Conservation (phyloP, 2,329 filamentous ascomycete species). For the Colletotrichum abscissum region DNA sequence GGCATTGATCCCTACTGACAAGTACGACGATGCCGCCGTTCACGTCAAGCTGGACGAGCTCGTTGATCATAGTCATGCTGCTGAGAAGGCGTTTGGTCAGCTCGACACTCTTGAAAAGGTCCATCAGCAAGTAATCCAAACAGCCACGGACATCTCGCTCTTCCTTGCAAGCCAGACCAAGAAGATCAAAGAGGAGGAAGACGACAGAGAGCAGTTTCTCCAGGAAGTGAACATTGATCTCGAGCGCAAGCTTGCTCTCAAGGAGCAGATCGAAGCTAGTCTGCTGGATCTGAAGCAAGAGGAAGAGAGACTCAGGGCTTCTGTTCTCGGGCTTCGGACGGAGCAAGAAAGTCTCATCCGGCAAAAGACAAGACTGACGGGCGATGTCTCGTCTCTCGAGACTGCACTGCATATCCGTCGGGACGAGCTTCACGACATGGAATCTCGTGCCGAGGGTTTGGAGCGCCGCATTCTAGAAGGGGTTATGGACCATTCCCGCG, state of each 20-base stretch:
- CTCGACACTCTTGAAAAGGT: slow-evolving; percentile 89
- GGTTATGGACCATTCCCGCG: slow-evolving; percentile 94
- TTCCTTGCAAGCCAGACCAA: slow-evolving; percentile 84
- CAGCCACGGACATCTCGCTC: slow-evolving; percentile 83
- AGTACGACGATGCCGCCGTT: slow-evolving; percentile 41
- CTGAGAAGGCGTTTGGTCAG: slow-evolving; percentile 77
- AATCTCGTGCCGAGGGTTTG: slow-evolving; percentile 85
- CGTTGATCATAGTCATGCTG: slow-evolving; percentile 72
- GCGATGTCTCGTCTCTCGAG: slow-evolving; percentile 90
- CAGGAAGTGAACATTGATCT: slow-evolving; percentile 85
- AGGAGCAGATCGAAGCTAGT: slow-evolving; percentile 69
- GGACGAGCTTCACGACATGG: slow-evolving; percentile 93
- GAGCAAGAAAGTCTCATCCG: slow-evolving; percentile 81
- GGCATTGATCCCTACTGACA: slow-evolving; percentile 27
- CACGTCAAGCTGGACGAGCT: slow-evolving; percentile 52
- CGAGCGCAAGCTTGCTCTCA: slow-evolving; percentile 77
- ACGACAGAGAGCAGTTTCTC: slow-evolving; percentile 81
- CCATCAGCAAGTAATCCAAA: slow-evolving; percentile 86
- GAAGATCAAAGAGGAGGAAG: slow-evolving; percentile 80
- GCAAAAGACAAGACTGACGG: slow-evolving; percentile 83
- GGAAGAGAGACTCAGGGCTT: slow-evolving; percentile 63
- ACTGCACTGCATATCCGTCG: slow-evolving; percentile 89
- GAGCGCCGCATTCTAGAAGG: slow-evolving; percentile 95
- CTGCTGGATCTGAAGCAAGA: slow-evolving; percentile 63
- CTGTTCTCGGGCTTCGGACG: slow-evolving; percentile 67